A percentile compares a stretch with the other conserved stretches of the same genome.
Evolutionary conservation across 805 yeast species (phyloP).

Genomic region (Metschnikowia bowlesiae): DNA sequence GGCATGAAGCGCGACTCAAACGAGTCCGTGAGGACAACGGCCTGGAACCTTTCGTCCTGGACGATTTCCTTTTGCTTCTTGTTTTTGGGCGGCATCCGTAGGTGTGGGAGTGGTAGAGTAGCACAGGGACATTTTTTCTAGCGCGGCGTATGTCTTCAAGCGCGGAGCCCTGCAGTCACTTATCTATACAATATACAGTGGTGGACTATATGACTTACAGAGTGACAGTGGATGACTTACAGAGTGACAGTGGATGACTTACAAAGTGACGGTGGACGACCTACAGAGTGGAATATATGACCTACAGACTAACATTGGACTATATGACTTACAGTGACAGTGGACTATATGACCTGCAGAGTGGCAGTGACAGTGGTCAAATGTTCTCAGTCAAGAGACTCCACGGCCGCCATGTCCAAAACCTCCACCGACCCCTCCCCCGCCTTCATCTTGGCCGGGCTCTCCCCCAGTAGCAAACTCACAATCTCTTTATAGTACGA

Average conservation of each 20-base stretch:
- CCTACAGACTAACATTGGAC: too few species aligned
- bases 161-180: too few species aligned
- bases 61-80: constrained; percentile 56
- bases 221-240: too few species aligned
- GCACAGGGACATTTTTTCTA: constrained; percentile 1
- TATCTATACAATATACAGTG: too few species aligned
- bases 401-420: constrained; percentile 82
- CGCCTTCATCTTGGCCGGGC: constrained; percentile 35
- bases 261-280: too few species aligned
- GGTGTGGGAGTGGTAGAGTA: not conserved
- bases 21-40: constrained; percentile 91
- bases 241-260: too few species aligned
- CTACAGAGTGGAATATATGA: too few species aligned
- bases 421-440: constrained; percentile 74
- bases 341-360: too few species aligned
- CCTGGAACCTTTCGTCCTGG: constrained; percentile 78
- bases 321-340: too few species aligned
- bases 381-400: constrained; percentile 28
- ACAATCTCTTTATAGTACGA: constrained; percentile 71
- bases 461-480: constrained; percentile 50
- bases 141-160: not conserved
- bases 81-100: constrained; percentile 42
- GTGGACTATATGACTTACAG: too few species aligned
- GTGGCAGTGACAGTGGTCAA: too few species aligned
- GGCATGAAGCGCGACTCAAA: constrained; percentile 93